Evolutionary conservation across 2,329 filamentous ascomycete species (phyloP), one percentile per base, ranked within the genome.

Genomic region (Ceratocystis smalleyi): DNA sequence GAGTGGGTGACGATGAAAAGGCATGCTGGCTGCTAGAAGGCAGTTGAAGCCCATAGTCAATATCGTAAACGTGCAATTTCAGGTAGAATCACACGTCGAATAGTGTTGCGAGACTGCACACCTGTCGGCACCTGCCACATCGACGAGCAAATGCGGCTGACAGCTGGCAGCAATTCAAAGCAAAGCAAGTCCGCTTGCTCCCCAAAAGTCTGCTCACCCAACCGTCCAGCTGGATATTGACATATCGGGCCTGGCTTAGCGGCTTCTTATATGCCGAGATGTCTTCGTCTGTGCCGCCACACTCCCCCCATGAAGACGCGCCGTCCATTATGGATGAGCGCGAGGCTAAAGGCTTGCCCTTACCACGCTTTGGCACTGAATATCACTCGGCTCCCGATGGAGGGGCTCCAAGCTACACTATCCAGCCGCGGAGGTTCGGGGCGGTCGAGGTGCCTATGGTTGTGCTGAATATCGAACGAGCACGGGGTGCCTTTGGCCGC

Each of bases 361-460:
- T 32, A n/a, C 54, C 24, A 32, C 27, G 27, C 54, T 19, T 57
- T 17, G 54, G 27, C 15, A 8, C 27, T 30, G 12, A 57, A 8
- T 27, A 57, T 8, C 54, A 57, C 17, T 32, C 54, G 17, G 24
- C 4, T 32, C 15, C 30, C 5, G 7, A 35, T 30, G 51, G 54
- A 17, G 66, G 61, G 24, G 67, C 67, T 2, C 67, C 66, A 19
- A 63, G 66, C 27, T 67, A 64, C 61, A 63, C 67, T 30, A 72
- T 78, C 6, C 72, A 75, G 8, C 68, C 68, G 4, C 71, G 75
- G 15, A 65, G 69, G 3, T 69, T 78, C 3, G 71, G 72, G 2
- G 76, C 76, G 5, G 76, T 78, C 19, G 76, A 78, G 67, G 70
- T 78, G 0, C 76, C 76, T 19, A 76, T 76, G 47, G 70, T 77